A percentile compares a stretch with the other conserved stretches of the same genome.
phyloP scores from a whole-genome alignment of 768 basidiomycete genomes.

The Rhodosporidiobolus sp. region DNA sequence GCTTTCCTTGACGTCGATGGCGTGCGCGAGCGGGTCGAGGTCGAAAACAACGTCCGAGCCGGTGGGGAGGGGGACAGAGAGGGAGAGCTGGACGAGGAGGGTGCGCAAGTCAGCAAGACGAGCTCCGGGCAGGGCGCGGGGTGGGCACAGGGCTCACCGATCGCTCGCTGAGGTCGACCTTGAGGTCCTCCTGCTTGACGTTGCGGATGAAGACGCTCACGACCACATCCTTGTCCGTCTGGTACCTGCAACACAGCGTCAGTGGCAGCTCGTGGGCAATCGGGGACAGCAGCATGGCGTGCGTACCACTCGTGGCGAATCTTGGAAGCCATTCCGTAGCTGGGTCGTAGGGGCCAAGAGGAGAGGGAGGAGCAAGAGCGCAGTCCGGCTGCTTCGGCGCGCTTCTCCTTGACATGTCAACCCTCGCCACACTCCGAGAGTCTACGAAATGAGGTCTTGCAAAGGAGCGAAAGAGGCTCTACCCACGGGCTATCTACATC shows the following conservation, averaged over 20 bases:
- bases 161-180: constrained; percentile 28
- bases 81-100: constrained; percentile 31
- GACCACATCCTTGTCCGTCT: constrained; percentile 41
- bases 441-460: too few species aligned
- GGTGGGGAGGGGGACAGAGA: constrained; percentile 40
- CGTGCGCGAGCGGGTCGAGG: constrained; percentile 75
- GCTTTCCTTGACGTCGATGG: constrained; percentile 65
- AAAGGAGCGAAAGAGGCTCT: too few species aligned
- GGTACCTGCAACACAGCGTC: constrained; percentile 28
- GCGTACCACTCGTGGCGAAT: constrained; percentile 41
- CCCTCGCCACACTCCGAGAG: too few species aligned
- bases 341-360: neutral
- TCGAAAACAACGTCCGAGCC: constrained; percentile 42
- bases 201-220: constrained; percentile 44
- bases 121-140: neutral
- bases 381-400: too few species aligned
- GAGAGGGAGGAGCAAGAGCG: neutral
- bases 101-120: neutral
- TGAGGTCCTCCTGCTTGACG: constrained; percentile 40
- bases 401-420: too few species aligned
- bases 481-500: too few species aligned
- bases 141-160: constrained; percentile 20
- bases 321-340: neutral
- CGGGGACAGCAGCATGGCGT: too few species aligned
- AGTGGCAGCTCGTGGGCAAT: neutral